phyloP scores from a whole-genome alignment of 2,329 filamentous ascomycete genomes.

The Alternaria ethzedia region DNA sequence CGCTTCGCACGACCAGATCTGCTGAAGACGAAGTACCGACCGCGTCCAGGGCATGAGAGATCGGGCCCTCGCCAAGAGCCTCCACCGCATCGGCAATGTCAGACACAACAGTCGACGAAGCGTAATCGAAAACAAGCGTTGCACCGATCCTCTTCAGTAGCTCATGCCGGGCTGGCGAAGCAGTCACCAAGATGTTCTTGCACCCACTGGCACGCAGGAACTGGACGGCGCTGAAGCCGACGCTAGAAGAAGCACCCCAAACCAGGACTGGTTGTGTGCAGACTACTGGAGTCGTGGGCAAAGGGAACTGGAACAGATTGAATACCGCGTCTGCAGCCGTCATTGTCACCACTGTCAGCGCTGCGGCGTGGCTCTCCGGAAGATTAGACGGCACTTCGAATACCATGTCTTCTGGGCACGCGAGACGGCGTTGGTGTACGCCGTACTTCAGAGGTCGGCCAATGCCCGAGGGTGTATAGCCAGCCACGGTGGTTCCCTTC shows the following conservation, averaged over 20 bases:
- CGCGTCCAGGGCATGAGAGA: constrained; percentile 1
- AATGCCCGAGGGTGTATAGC: constrained; percentile 55
- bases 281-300: constrained; percentile 55
- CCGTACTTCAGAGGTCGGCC: constrained; percentile 46
- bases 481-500: constrained; percentile 50
- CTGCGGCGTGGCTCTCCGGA: constrained; percentile 53
- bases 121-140: constrained; percentile 15
- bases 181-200: constrained; percentile 14
- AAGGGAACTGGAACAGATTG: constrained; percentile 56
- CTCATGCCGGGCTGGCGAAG: constrained; percentile 11
- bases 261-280: constrained; percentile 31
- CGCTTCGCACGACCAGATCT: neutral
- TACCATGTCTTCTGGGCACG: constrained; percentile 54
- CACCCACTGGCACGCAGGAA: constrained; percentile 9
- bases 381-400: constrained; percentile 46
- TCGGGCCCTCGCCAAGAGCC: neutral
- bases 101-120: neutral
- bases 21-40: neutral
- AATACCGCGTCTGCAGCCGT: constrained; percentile 62
- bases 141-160: constrained; percentile 14
- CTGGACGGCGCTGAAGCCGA: constrained; percentile 15
- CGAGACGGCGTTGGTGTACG: constrained; percentile 60
- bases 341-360: constrained; percentile 59
- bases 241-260: constrained; percentile 16
- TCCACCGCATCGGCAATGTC: constrained; percentile 5